phyloP scores from a whole-genome alignment of 2,329 filamentous ascomycete species.

The Neofusicoccum ribis region DNA sequence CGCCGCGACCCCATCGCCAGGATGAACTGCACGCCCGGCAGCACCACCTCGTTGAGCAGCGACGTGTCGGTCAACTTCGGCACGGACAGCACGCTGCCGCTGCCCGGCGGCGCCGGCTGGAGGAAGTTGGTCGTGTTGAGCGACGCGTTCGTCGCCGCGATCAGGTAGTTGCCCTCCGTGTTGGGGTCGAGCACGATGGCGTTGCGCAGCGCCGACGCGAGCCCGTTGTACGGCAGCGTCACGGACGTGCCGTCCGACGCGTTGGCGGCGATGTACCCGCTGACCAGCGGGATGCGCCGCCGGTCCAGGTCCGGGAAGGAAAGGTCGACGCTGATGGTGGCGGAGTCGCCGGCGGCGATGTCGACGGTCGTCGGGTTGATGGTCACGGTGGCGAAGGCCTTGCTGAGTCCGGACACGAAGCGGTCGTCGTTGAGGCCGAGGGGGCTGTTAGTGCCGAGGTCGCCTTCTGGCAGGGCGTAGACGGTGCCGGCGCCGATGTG shows the following conservation, averaged over 20 bases:
- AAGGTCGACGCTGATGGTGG: neutral
- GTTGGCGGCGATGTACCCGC: neutral
- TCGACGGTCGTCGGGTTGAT: neutral
- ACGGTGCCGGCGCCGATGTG: neutral
- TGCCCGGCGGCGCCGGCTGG: neutral
- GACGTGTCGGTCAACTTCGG: neutral
- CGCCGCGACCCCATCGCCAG: neutral
- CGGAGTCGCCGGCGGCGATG: neutral
- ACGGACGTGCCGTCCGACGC: neutral
- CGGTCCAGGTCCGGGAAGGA: neutral
- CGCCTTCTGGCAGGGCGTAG: neutral
- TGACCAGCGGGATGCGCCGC: neutral
- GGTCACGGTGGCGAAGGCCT: neutral
- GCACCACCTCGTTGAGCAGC: neutral
- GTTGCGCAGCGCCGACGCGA: neutral
- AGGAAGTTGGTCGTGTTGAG: neutral
- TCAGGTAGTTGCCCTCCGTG: neutral
- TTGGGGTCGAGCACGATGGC: neutral
- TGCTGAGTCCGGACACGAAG: neutral
- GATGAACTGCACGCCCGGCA: neutral
- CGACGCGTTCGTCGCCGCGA: neutral
- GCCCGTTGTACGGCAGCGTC: neutral
- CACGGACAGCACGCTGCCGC: neutral
- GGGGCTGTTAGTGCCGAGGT: neutral
- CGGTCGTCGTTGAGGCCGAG: neutral